These are phyloP conservation scores for Zygosaccharomyces lentus DNA, from an alignment of 805 yeast species.

Conservation along the genomic window DNA sequence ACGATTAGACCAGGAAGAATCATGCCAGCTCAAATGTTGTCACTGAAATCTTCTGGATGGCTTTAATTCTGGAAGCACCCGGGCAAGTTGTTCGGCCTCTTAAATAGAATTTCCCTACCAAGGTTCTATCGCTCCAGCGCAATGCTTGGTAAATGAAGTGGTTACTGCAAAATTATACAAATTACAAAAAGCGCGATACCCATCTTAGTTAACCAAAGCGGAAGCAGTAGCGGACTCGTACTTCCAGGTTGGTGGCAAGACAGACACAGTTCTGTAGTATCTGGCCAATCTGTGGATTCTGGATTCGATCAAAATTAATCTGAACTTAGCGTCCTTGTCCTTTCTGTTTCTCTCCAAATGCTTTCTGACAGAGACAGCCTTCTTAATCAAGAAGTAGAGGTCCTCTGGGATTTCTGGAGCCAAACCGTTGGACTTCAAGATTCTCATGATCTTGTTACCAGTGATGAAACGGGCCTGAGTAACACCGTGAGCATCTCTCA, in stretches of 20 bases:
- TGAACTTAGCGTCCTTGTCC: constrained; percentile 99
- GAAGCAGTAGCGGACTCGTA: constrained; percentile 99
- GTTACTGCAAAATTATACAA: constrained; percentile 6
- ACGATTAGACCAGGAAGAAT: too few species aligned
- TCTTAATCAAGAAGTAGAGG: constrained; percentile 97
- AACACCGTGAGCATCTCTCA: constrained; percentile 99
- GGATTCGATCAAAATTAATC: constrained; percentile 99
- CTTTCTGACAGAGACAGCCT: constrained; percentile 99
- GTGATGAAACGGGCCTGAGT: constrained; percentile 96
- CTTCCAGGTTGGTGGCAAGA: constrained; percentile 99
- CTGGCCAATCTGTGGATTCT: constrained; percentile 99
- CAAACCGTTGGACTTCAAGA: constrained; percentile 98
- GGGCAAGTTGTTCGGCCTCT: constrained; percentile 11
- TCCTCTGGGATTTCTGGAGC: constrained; percentile 99
- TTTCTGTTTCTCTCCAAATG: constrained; percentile 99
- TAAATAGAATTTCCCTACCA: constrained; percentile 3
- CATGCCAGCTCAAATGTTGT: too few species aligned
- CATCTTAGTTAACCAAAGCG: constrained; percentile 92
- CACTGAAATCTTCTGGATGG: too few species aligned
- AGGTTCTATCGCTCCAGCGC: background rate
- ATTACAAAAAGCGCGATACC: constrained; percentile 14
- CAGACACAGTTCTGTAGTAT: constrained; percentile 99
- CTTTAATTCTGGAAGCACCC: too few species aligned
- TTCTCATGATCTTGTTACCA: constrained; percentile 99
- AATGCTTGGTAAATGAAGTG: background rate